Conservation (phyloP, 768 basidiomycete species). For the Terana coerulea region DNA sequence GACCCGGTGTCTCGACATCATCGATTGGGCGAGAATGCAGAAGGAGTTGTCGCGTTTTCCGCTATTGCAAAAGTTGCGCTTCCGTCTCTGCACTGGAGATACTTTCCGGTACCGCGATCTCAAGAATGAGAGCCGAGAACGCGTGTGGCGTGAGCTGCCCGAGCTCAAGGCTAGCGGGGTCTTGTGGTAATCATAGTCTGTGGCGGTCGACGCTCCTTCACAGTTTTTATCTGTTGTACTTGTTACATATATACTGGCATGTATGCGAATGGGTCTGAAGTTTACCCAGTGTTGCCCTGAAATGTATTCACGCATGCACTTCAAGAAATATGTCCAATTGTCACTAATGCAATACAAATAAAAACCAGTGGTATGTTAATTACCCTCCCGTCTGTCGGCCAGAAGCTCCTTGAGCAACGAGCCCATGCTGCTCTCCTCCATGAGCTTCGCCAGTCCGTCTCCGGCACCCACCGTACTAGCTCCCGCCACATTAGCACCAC, state of each 20-base stretch:
- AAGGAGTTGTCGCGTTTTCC: neutral
- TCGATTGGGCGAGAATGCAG: constrained; percentile 7
- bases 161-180: neutral
- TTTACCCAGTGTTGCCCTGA: too few relatives aligned
- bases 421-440: constrained; percentile 17
- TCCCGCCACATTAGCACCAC: neutral
- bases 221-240: neutral
- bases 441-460: neutral
- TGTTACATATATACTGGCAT: too few relatives aligned
- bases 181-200: neutral
- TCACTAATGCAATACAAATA: too few relatives aligned
- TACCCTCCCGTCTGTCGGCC: too few relatives aligned
- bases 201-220: neutral
- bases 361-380: too few relatives aligned
- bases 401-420: constrained; percentile 15
- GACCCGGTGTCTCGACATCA: constrained; percentile 3
- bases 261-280: too few relatives aligned
- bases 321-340: too few relatives aligned
- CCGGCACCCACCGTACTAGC: neutral
- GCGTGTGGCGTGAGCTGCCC: neutral
- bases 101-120: constrained; percentile 9
- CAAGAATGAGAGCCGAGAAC: neutral
- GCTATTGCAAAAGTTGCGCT: neutral
- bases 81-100: constrained; percentile 8
- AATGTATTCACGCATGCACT: too few relatives aligned